Evolutionary conservation across 257 asterid genomes (phyloP).

Genomic region (Solanum habrochaites): DNA sequence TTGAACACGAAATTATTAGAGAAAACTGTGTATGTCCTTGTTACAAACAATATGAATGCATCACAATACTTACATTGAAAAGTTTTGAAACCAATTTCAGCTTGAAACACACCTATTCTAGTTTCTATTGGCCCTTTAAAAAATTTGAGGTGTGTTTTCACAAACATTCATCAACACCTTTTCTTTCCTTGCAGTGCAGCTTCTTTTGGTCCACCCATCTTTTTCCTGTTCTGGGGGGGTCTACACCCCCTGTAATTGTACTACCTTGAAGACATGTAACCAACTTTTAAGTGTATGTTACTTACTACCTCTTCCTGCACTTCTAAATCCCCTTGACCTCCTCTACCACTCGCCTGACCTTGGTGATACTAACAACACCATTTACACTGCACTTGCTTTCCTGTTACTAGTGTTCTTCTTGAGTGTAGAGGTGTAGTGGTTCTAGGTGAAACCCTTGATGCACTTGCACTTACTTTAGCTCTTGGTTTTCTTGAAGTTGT

Average conservation of each 20-base stretch:
- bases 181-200: neutral
- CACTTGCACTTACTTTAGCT: too few species aligned
- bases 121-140: neutral
- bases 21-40: too few species aligned
- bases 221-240: too few species aligned
- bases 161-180: neutral
- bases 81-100: neutral
- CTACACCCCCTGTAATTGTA: neutral
- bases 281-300: neutral
- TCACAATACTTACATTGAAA: neutral
- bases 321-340: neutral
- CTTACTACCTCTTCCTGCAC: neutral
- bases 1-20: too few species aligned
- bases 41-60: too few species aligned
- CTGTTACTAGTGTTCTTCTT: too few species aligned
- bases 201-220: too few species aligned
- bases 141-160: neutral
- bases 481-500: too few species aligned
- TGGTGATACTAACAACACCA: neutral
- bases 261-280: neutral
- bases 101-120: neutral
- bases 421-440: too few species aligned
- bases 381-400: neutral
- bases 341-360: neutral
- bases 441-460: too few species aligned